Evolutionary conservation across 2,329 filamentous ascomycete genomes (phyloP).

Genomic region (Colletotrichum ledebouriae): DNA sequence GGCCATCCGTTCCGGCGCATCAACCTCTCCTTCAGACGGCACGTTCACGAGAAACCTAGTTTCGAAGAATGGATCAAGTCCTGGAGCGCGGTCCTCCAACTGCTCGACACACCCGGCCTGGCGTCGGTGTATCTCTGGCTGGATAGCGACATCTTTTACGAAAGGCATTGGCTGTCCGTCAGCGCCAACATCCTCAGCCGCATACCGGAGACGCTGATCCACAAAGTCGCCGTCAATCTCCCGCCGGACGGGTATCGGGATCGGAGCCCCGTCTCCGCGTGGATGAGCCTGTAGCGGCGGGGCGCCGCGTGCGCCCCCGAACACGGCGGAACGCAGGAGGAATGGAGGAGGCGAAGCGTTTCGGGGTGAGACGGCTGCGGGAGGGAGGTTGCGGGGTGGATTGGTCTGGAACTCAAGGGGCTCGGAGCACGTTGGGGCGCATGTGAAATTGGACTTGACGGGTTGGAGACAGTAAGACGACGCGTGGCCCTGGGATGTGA

Average conservation of each 20-base stretch:
- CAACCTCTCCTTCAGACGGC: constrained; percentile 29
- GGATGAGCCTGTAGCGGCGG: constrained; percentile 17
- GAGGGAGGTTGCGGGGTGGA: background rate
- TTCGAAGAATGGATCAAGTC: constrained; percentile 31
- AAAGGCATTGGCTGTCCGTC: constrained; percentile 35
- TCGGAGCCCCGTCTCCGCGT: constrained; percentile 15
- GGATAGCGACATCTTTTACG: constrained; percentile 36
- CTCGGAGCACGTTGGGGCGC: constrained; percentile 1
- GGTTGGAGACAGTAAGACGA: constrained; percentile 21
- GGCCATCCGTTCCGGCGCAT: constrained; percentile 30
- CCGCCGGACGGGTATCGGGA: constrained; percentile 35
- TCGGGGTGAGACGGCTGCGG: constrained; percentile 24
- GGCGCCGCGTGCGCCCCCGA: background rate
- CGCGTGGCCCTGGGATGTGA: constrained; percentile 1
- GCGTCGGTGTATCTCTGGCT: constrained; percentile 28
- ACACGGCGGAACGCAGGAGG: background rate
- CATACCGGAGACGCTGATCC: constrained; percentile 30
- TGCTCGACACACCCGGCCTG: constrained; percentile 19
- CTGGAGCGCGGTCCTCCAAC: constrained; percentile 24
- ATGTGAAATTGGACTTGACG: constrained; percentile 20
- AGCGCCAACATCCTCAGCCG: constrained; percentile 33
- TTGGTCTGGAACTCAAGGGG: constrained; percentile 11
- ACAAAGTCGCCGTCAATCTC: constrained; percentile 37
- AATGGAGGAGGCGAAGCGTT: constrained; percentile 17
- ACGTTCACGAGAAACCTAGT: constrained; percentile 15